Evolutionary conservation across 768 basidiomycete species (phyloP), one percentile per base, ranked within the genome.

Genomic region (Psilocybe tampanensis): DNA sequence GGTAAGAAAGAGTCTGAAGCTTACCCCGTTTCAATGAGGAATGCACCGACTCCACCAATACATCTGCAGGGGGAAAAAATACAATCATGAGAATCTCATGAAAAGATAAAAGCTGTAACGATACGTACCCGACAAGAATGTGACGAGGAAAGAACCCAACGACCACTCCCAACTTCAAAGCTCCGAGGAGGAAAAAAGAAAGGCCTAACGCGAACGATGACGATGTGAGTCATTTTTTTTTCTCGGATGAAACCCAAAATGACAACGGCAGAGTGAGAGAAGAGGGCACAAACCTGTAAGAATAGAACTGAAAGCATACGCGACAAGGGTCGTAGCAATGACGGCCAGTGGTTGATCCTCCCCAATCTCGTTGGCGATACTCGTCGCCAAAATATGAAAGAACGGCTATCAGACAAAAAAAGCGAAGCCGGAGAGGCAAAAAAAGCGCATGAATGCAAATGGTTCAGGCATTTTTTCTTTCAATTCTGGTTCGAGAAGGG

Each of bases 141-240:
- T 97, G 95, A 13, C 96, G 80, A 17, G 96, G 96, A 74, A 98
- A 98, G 74, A 98, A 98, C 1, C 95, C 95, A 33, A 97, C 88
- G 8, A 98, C 73, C 6, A 84, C 80, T 2, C 96, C 96, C 12
- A 98, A 80, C 44, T 85, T 86, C 61, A 95, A 85, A 15, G 82
- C 83, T 13, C 95, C 95, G 18, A 98, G 81, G n/a, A 91, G 72
- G 71, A 95, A 86, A 72, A 97, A 97, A 0, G 91, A 79, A 18
- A 95, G 68, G 18, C 89, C 89, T 88, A 50, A 19, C 43, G 65
- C 48, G n/a, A n/a, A n/a, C n/a, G 36, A 52, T 41, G 12, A 44
- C 22, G 52, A 15, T 41, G 61, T 29, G 19, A 59, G 29, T 29
- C 19, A n/a, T n/a, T n/a, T n/a, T n/a, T n/a, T n/a, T n/a, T n/a